Conservation (phyloP, 2,329 filamentous ascomycete species). For the Alternaria consortialis region DNA sequence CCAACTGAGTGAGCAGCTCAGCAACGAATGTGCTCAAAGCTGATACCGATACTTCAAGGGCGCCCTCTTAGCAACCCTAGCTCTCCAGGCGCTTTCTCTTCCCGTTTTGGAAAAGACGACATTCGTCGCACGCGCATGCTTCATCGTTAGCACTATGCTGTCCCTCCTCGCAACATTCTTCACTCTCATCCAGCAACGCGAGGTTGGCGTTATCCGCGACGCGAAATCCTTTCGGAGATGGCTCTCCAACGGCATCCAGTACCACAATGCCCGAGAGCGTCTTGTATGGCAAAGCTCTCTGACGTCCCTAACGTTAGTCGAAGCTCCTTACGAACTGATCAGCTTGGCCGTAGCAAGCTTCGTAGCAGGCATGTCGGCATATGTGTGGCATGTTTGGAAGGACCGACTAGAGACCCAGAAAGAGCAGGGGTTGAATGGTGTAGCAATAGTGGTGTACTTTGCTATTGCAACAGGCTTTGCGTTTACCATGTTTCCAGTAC, state of each 20-base stretch:
- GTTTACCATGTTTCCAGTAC: constrained; percentile 16
- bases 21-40: background rate
- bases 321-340: constrained; percentile 31
- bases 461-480: constrained; percentile 17
- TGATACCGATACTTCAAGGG: constrained; percentile 16
- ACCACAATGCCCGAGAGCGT: background rate
- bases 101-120: constrained; percentile 14
- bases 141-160: constrained; percentile 22
- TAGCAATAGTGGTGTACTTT: constrained; percentile 18
- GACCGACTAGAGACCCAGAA: constrained; percentile 8
- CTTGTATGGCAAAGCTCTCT: constrained; percentile 25
- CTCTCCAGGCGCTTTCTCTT: constrained; percentile 27
- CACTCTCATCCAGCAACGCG: constrained; percentile 29
- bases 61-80: constrained; percentile 25
- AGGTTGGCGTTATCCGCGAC: constrained; percentile 17
- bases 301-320: constrained; percentile 21
- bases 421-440: background rate
- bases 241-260: constrained; percentile 27
- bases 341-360: constrained; percentile 24
- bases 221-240: constrained; percentile 21
- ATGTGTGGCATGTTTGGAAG: constrained; percentile 25
- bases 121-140: constrained; percentile 21
- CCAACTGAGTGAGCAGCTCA: background rate
- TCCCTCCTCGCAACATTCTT: constrained; percentile 30
- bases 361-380: constrained; percentile 24